Percentiles rank a stretch among this genome's conserved stretches.
Conservation (phyloP, 352 stramenopile genomes). For the Globisporangium emineosum region DNA sequence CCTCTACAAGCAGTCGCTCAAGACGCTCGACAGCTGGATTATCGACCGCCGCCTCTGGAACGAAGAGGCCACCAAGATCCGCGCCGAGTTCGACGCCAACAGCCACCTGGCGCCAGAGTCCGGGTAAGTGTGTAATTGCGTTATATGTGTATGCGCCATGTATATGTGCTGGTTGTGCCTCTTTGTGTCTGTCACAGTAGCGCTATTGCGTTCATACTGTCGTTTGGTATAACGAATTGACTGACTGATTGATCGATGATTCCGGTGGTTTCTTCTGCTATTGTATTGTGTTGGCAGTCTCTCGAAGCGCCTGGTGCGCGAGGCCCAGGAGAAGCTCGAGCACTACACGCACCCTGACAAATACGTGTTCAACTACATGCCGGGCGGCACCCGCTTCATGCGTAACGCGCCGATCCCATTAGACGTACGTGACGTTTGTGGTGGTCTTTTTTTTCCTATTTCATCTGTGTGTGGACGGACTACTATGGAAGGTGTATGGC, state of each 20-base stretch:
- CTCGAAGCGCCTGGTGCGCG: constrained; percentile 82
- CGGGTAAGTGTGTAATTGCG: constrained; percentile 29
- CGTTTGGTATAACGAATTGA: neutral
- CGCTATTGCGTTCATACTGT: neutral
- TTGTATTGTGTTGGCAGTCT: constrained; percentile 38
- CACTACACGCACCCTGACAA: constrained; percentile 95
- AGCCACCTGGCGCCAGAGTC: constrained; percentile 48
- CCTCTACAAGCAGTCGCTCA: constrained; percentile 95
- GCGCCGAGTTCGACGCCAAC: constrained; percentile 91
- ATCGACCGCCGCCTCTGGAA: constrained; percentile 96
- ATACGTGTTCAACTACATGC: constrained; percentile 98
- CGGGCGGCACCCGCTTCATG: constrained; percentile 98
- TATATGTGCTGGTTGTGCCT: neutral
- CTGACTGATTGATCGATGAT: constrained; percentile 12
- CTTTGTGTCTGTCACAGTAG: neutral
- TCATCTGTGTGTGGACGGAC: neutral
- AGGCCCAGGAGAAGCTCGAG: constrained; percentile 92
- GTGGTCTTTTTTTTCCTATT: neutral
- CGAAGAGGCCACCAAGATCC: constrained; percentile 91
- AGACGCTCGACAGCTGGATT: constrained; percentile 91
- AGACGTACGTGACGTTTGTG: constrained; percentile 84
- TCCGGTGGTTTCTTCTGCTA: constrained; percentile 32
- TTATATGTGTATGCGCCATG: too few relatives aligned
- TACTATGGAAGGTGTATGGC: neutral
- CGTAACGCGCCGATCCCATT: constrained; percentile 96